Base-by-base conservation (phyloP, 1,139 yeast species). In the Arxiozyma slooffiae region DNA sequence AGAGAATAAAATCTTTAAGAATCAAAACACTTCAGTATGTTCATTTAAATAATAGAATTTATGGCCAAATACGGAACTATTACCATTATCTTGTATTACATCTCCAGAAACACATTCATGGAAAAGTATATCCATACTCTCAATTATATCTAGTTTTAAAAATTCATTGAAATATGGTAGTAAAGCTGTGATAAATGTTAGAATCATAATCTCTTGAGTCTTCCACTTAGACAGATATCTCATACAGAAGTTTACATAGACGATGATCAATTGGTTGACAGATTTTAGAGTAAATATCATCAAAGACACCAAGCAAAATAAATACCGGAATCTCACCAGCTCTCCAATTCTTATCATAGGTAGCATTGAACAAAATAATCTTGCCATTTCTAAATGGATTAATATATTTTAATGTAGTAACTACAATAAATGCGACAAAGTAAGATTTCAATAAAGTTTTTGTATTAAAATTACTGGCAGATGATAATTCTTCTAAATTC, bases 371-470 rank as follows among this genome's bases (percentile, higher is more conserved):
- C 68, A 92, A 72, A 7, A 92, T 97, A 59, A 92, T 77, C 68
- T 90, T 96, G 1, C 98, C 98, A 0, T 94, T 87, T 62, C 97
- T 75, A 64, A 90, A 92, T 1, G 99, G 97, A 60, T 94, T 86
- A 59, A 90, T 74, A 39, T 75, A 68, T 34, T 86, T 80, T 34
- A 92, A 71, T 0, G 90, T 83, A 0, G 88, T 79, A 0, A 92
- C 94, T 0, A 97, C 97, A 2, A 89, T 79, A 53, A 94, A 71
- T 0, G 97, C 85, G 60, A 97, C 90, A 61, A 88, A 90, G 64
- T 90, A 94, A 1, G 95, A 81, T 60, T 88, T 85, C 95, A 96
- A 87, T 66, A 94, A 77, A 1, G 96, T 85, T 11, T 85, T 76
- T 30, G 89, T 70, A 59, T 82, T 86, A 64, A 88, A 85, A 60